These are phyloP conservation scores for Sarocladium brachiariae DNA, from an alignment of 2,329 filamentous ascomycete species.

Conservation along the genomic window DNA sequence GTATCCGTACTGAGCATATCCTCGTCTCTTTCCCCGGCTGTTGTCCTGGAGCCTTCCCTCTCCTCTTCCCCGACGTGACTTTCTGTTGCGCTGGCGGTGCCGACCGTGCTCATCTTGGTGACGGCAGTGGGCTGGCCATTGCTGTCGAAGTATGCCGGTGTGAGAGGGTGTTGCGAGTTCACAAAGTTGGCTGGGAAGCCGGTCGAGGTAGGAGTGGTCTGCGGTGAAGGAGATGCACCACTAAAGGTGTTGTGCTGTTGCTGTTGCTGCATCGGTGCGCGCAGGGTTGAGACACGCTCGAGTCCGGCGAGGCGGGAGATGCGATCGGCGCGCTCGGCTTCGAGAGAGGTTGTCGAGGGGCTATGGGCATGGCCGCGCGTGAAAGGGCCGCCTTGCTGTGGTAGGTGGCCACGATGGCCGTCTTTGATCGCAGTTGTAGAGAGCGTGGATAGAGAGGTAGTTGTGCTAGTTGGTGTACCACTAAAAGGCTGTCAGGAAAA, in stretches of 20 bases:
- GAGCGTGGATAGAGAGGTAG: slow-evolving; percentile 83
- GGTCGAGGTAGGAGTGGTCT: slow-evolving; percentile 44
- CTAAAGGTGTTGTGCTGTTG: slow-evolving; percentile 20
- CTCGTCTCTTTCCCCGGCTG: slow-evolving; percentile 50
- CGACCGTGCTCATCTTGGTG: slow-evolving; percentile 83
- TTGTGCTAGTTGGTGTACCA: slow-evolving; percentile 87
- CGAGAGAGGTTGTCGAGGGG: slow-evolving; percentile 63
- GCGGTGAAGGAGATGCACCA: slow-evolving; percentile 35
- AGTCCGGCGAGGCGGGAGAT: slow-evolving; percentile 93
- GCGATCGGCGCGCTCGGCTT: slow-evolving; percentile 88
- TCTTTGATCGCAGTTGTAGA: slow-evolving; percentile 96
- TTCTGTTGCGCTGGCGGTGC: slow-evolving; percentile 81
- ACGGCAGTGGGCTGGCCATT: slow-evolving; percentile 60
- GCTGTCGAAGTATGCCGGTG: slow-evolving; percentile 73
- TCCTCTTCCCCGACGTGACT: slow-evolving; percentile 55
- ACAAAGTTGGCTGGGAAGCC: slow-evolving; percentile 38
- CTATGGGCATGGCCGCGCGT: slow-evolving; percentile 53
- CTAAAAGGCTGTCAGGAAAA: slow-evolving; percentile 36
- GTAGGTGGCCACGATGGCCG: slow-evolving; percentile 77
- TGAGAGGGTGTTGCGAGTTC: slow-evolving; percentile 34
- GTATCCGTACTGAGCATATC: slow-evolving; percentile 67
- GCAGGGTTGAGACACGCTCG: slow-evolving; percentile 75
- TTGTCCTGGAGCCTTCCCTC: slow-evolving; percentile 40
- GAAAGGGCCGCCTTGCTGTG: slow-evolving; percentile 41
- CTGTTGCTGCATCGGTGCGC: slow-evolving; percentile 36